A percentile compares a stretch with the other conserved stretches of the same genome.
These are phyloP conservation scores for Solanum appendiculatum DNA, from an alignment of 257 asterid species.

Conservation along the genomic window DNA sequence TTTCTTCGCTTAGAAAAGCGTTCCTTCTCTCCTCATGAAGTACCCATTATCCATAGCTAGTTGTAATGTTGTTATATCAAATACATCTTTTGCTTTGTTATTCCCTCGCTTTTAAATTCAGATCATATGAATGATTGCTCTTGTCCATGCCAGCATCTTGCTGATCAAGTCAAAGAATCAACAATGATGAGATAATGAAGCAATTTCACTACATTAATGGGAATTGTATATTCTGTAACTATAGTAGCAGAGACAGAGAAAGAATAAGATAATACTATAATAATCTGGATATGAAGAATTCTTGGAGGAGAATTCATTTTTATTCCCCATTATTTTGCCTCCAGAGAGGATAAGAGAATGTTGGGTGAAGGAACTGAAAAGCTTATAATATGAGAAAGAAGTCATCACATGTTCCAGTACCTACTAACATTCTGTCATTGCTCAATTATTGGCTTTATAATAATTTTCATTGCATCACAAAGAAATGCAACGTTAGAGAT, in stretches of 20 bases:
- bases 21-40: no score
- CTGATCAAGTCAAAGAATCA: not conserved
- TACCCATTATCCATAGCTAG: not conserved
- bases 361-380: not conserved
- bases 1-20: no score
- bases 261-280: not conserved
- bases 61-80: not conserved
- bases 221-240: not conserved
- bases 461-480: not conserved
- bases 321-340: not conserved
- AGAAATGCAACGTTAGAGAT: not conserved
- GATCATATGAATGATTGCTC: not conserved
- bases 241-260: not conserved
- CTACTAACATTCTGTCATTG: not conserved
- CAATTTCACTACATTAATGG: not conserved
- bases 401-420: not conserved
- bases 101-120: not conserved
- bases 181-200: not conserved
- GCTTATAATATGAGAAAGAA: not conserved
- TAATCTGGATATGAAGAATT: not conserved
- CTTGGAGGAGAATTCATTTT: not conserved
- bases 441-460: not conserved
- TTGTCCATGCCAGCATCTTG: not conserved
- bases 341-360: not conserved
- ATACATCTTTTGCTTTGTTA: not conserved